Evolutionary conservation across 2,329 filamentous ascomycete genomes (phyloP), one percentile per base, ranked within the genome.

Genomic region (Clarireedia sp.): DNA sequence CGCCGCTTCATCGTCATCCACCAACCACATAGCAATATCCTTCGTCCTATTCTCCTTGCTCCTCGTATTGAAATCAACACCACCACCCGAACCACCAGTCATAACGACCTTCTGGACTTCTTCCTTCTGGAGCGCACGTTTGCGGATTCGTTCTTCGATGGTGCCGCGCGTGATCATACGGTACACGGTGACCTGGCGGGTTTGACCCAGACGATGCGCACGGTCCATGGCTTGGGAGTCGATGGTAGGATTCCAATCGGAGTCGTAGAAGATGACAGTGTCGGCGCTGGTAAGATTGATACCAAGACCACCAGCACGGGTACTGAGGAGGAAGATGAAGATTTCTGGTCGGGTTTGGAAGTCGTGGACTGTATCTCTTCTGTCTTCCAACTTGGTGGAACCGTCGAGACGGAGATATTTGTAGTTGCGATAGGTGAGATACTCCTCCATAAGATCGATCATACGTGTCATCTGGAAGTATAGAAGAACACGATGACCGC

Each of bases 381-480:
- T 85, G 70, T 99, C 94, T 71, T 99, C 94, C 51, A 99, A 80
- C 71, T 97, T 99, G 44, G 94, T 99, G 17, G 90, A 96, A 68
- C 94, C 94, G 67, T 99, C 94, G 45, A 99, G 80, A 58, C 94
- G 89, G 67, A 92, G 95, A 74, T 96, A 99, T 72, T 95, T 96
- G 84, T 96, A 97, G 74, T 97, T 96, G 70, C 94, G 89, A 75
- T 97, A 97, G 0, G 94, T 97, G 57, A 99, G 78, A 66, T 97
- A 99, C 73, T 99, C 94, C 71, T 99, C 94, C 89, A 97, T 97
- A 58, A 99, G 77, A 70, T 99, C 92, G 68, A 99, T 97, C 94
- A 99, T 99, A 68, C 89, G 88, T 3, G 94, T 99, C 94, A 99
- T 99, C 77, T 99, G 94, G 88, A 99, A 99, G 78, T 99, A 99